Base-by-base conservation (phyloP, 441 rosid genomes). In the Euphorbia schlechtendalii region DNA sequence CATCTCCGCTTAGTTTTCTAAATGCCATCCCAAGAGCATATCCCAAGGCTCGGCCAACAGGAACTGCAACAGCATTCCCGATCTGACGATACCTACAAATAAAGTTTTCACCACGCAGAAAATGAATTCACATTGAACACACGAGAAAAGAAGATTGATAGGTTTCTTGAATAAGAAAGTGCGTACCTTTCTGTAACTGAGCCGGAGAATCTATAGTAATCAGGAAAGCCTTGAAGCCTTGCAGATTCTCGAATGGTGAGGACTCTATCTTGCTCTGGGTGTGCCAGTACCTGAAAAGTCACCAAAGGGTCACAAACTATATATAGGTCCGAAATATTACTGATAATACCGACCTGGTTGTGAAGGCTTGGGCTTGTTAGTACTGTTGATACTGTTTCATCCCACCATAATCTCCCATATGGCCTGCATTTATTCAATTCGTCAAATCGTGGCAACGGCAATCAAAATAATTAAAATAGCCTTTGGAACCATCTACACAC, bases 321-420 rank as follows among this genome's bases (percentile, higher is more conserved):
- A 53, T 65, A 36, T 15, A 53, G 22, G 34, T 40, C 17, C n/a
- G n/a, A n/a, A n/a, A 52, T 34, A 14, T 34, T 61, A 36, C 45
- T 64, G 34, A 65, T 11, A 61, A 51, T 53, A 38, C 0, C 27
- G n/a, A 89, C 98, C 96, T 82, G 93, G 83, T 61, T 76, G 73
- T 78, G 88, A 78, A 75, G 80, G 62, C 68, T 61, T n/a, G 94
- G 89, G 56, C n/a, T 69, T 58, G 98, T 89, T 58, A 91, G 66
- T 24, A 94, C 77, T 8, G 98, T 89, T 20, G 98, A 80, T 76
- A 91, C 88, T 0, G 96, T 91, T 71, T 94, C 98, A 43, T 94
- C 99, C 98, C 99, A 94, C 98, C 99, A 94, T 67, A 94, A 73
- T 76, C 98, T 83, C 5, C 73, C 92, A 79, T 84, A 94, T 24